phyloP scores from a whole-genome alignment of 306 rosid genomes.

The Dryas drummondii region DNA sequence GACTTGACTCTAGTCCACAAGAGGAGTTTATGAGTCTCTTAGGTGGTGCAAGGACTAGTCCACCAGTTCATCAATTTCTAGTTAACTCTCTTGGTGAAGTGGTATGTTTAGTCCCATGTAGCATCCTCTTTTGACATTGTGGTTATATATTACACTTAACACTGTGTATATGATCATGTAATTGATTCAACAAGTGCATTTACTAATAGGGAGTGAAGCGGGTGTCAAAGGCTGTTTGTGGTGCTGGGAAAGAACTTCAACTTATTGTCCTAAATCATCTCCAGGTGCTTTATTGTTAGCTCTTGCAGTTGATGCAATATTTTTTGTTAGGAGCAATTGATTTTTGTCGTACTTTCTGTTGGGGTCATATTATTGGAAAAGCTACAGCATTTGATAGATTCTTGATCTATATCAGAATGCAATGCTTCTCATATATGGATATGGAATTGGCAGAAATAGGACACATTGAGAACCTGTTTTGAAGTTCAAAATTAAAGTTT shows the following conservation, averaged over 20 bases:
- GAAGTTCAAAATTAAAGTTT: not conserved
- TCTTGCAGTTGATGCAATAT: conserved; percentile 14
- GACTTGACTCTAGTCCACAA: conserved; percentile 79
- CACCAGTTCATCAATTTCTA: conserved; percentile 88
- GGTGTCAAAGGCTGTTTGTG: conserved; percentile 72
- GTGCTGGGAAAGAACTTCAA: conserved; percentile 96
- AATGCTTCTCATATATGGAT: not conserved
- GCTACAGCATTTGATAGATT: not conserved
- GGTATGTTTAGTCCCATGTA: conserved; percentile 47
- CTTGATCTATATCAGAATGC: not conserved
- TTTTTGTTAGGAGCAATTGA: not conserved
- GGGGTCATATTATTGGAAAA: not conserved
- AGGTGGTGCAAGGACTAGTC: conserved; percentile 98
- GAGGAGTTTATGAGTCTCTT: conserved; percentile 91
- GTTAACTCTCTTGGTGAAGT: conserved; percentile 89
- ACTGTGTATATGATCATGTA: conserved; percentile 11
- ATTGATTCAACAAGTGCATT: conserved; percentile 39
- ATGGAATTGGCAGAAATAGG: not conserved
- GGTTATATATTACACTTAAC: not conserved
- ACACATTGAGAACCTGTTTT: not conserved
- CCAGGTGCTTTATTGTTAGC: conserved; percentile 55
- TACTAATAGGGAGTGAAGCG: conserved; percentile 82
- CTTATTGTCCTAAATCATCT: conserved; percentile 83
- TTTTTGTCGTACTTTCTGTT: not conserved
- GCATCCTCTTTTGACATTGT: conserved; percentile 20